These are phyloP conservation scores for Colletotrichum sp. DNA, from an alignment of 2,329 filamentous ascomycete species.

Conservation along the genomic window DNA sequence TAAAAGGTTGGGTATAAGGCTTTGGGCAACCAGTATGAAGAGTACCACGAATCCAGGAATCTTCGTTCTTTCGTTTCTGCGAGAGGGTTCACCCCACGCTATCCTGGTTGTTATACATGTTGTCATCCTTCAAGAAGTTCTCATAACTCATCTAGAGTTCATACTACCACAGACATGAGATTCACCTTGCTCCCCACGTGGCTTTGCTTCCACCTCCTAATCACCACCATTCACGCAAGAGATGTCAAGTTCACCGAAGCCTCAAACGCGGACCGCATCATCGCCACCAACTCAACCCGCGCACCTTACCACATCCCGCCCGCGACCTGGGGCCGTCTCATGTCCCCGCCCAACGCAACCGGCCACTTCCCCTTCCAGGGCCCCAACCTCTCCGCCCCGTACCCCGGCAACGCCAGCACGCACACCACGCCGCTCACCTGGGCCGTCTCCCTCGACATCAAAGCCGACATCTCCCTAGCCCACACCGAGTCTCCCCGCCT, in stretches of 20 bases:
- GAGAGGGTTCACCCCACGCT: rapidly evolving
- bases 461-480: neutral
- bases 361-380: neutral
- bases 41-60: rapidly evolving
- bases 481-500: neutral
- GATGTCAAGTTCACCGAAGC: neutral
- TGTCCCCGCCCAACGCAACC: neutral
- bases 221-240: neutral
- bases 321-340: neutral
- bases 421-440: neutral
- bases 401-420: neutral
- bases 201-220: neutral
- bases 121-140: rapidly evolving
- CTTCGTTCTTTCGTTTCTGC: rapidly evolving
- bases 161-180: neutral
- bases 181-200: rapidly evolving
- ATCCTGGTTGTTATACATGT: rapidly evolving
- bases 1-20: rapidly evolving
- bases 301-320: neutral
- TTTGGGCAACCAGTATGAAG: too few relatives aligned
- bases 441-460: neutral
- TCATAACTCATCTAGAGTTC: rapidly evolving
- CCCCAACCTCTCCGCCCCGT: neutral
- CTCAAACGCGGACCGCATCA: neutral
- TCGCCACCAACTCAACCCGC: neutral